These are phyloP conservation scores for Prunus fruticosa DNA, from an alignment of 306 rosid genomes.

Conservation along the genomic window DNA sequence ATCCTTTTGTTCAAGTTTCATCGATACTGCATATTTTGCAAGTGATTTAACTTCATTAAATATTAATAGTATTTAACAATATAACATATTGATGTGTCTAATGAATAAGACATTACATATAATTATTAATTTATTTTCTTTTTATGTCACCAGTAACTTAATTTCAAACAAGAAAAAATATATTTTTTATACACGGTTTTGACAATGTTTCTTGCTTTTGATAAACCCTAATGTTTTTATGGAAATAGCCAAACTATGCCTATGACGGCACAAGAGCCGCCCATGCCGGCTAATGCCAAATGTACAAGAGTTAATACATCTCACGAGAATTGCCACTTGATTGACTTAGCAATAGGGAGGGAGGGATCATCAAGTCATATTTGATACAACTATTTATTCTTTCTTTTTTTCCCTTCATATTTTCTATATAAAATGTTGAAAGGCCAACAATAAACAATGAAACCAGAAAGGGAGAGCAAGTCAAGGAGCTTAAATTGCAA, in stretches of 20 bases:
- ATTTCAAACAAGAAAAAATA: neutral
- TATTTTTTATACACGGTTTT: neutral
- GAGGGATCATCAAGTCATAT: neutral
- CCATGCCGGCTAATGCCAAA: slow-evolving; percentile 22
- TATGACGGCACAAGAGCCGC: slow-evolving; percentile 15
- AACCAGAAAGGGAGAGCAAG: slow-evolving; percentile 11
- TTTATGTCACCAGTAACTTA: too few relatives aligned
- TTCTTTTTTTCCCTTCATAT: neutral
- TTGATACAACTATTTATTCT: slow-evolving; percentile 5
- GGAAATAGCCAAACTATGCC: neutral
- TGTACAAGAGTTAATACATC: slow-evolving; percentile 19
- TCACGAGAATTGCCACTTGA: slow-evolving; percentile 45
- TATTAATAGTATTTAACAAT: too few relatives aligned
- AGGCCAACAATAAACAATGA: slow-evolving; percentile 21
- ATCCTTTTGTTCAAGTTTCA: neutral
- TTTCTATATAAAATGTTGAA: neutral
- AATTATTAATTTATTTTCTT: too few relatives aligned
- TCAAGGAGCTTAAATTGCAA: slow-evolving; percentile 14
- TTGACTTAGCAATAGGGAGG: neutral
- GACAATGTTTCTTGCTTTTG: neutral
- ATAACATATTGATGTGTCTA: too few relatives aligned
- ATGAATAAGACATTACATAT: too few relatives aligned
- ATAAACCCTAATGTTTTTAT: neutral
- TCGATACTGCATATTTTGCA: neutral
- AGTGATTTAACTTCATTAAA: neutral